Evolutionary conservation across 768 basidiomycete genomes (phyloP), one percentile per base, ranked within the genome.

Genomic region (Boletellus emodensis): DNA sequence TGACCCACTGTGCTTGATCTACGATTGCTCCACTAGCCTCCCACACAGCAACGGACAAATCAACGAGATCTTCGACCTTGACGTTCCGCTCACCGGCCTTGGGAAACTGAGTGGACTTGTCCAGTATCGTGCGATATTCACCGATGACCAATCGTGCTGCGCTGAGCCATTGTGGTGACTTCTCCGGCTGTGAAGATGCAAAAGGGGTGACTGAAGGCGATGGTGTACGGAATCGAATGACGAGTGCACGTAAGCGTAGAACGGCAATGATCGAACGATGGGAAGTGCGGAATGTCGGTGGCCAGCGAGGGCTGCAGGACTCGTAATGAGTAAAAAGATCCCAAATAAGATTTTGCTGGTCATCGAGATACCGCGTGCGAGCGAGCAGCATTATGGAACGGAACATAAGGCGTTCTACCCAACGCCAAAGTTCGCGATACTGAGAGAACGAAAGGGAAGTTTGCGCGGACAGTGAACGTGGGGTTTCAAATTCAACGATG

Each of bases 361-460:
- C 71, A 41, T 73, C 70, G 10, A 63, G 62, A 49, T 60, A 57
- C 13, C 69, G 71, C 0, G 70, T 68, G 13, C 76, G 75, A 3
- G 89, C 72, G 14, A 83, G 78, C 0, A 92, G 67, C 2, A 88
- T 71, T 38, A 89, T 76, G 2, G 83, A 84, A n/a, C 94, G 80
- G 73, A 88, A 87, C n/a, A 94, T 71, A 20, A 90, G 75, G 17
- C 83, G 77, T 58, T 95, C 91, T 3, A 81, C 74, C 88, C 90
- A 94, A 44, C 92, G 77, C 76, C 90, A 93, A 10, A 94, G 75
- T 60, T 97, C 94, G 7, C 87, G 85, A 48, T 87, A 83, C 40
- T 77, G 77, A 4, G 71, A 63, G 58, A 92, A 92, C 5, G 83
- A 74, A 3, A 78, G 62, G 50, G 46, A 62, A 1, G 41, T 26